Evolutionary conservation across 2,329 filamentous ascomycete species (phyloP).

Genomic region (Pseudodiploospora longispora): DNA sequence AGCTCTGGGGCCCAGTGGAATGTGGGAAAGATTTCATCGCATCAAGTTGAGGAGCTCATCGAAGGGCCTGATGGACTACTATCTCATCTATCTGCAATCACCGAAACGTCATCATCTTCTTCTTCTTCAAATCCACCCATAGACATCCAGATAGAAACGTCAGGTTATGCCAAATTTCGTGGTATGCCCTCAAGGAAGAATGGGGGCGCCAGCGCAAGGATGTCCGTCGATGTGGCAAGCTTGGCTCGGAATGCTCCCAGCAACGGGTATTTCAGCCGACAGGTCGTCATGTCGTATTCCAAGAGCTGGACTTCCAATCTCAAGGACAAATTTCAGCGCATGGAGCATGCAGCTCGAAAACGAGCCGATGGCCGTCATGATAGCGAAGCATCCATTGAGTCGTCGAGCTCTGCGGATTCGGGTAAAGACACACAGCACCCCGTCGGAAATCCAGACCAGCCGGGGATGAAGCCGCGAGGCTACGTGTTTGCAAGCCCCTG

Average conservation of each 20-base stretch:
- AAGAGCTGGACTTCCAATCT: constrained; percentile 41
- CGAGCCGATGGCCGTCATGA: constrained; percentile 20
- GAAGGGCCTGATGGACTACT: constrained; percentile 13
- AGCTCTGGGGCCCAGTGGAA: constrained; percentile 66
- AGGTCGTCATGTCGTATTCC: constrained; percentile 50
- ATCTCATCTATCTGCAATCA: constrained; percentile 14
- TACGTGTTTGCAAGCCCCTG: constrained; percentile 82
- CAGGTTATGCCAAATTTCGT: constrained; percentile 51
- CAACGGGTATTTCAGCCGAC: constrained; percentile 14
- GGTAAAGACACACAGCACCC: neutral
- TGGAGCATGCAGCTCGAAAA: constrained; percentile 18
- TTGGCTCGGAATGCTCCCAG: constrained; percentile 1
- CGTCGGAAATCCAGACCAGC: constrained; percentile 15
- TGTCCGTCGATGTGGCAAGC: constrained; percentile 5
- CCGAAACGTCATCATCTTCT: constrained; percentile 1
- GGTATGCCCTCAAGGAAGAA: constrained; percentile 34
- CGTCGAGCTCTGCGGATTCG: constrained; percentile 22
- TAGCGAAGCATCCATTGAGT: constrained; percentile 23
- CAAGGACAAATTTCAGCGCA: constrained; percentile 35
- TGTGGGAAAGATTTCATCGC: constrained; percentile 55
- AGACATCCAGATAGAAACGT: constrained; percentile 43
- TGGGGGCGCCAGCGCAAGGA: constrained; percentile 10
- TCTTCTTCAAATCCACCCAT: constrained; percentile 31
- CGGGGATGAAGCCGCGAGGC: constrained; percentile 47
- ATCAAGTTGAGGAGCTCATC: constrained; percentile 33